Evolutionary conservation across 768 basidiomycete species (phyloP).

Genomic region (Hirschioporus abietinus): DNA sequence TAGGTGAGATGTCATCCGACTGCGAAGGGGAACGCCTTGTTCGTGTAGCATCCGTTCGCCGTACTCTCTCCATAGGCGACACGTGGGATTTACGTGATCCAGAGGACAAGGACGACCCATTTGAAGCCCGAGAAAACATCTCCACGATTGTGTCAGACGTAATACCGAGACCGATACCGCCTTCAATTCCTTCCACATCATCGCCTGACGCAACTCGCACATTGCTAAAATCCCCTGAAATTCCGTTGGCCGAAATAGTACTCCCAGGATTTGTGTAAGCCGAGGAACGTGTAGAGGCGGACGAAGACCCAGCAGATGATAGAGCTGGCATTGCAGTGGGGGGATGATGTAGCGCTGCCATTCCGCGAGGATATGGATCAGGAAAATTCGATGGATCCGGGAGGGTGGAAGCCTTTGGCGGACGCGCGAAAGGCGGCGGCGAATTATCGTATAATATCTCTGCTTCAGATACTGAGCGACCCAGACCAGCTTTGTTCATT

Average conservation of each 20-base stretch:
- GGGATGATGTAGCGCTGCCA: slow-evolving; percentile 35
- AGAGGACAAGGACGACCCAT: slow-evolving; percentile 38
- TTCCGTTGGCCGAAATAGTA: slow-evolving; percentile 29
- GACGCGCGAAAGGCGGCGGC: slow-evolving; percentile 35
- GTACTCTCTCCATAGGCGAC: slow-evolving; percentile 53
- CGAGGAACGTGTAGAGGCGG: slow-evolving; percentile 68
- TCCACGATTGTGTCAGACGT: slow-evolving; percentile 62
- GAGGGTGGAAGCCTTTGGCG: slow-evolving; percentile 39
- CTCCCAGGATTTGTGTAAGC: slow-evolving; percentile 74
- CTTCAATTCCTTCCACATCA: slow-evolving; percentile 39
- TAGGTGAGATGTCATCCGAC: slow-evolving; percentile 37
- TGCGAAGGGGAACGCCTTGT: slow-evolving; percentile 67
- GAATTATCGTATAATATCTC: slow-evolving; percentile 2
- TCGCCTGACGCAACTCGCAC: slow-evolving; percentile 59
- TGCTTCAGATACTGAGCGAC: slow-evolving; percentile 1
- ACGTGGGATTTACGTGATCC: slow-evolving; percentile 33
- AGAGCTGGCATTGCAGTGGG: slow-evolving; percentile 45
- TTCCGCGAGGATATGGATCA: slow-evolving; percentile 62
- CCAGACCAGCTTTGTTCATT: background rate
- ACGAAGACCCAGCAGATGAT: slow-evolving; percentile 67
- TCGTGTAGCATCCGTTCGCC: slow-evolving; percentile 73
- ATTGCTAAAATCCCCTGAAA: slow-evolving; percentile 57
- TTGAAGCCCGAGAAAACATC: slow-evolving; percentile 50
- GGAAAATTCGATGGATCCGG: slow-evolving; percentile 67
- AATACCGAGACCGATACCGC: slow-evolving; percentile 49